Evolutionary conservation across 106 monocot genomes (phyloP).

Genomic region (Ottelia alismoides): DNA sequence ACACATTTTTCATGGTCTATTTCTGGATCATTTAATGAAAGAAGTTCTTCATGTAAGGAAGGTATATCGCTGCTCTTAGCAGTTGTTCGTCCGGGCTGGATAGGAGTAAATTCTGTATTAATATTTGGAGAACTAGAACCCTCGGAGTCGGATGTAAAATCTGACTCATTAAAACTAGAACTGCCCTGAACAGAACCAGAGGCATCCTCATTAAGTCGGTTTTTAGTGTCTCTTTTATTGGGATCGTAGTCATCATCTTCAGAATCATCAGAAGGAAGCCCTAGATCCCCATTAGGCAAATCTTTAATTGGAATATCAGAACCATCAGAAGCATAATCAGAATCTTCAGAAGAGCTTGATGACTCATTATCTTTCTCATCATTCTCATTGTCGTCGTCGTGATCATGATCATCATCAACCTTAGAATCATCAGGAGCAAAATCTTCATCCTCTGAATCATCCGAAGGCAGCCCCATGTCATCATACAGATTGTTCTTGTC

Average conservation of each 20-base stretch:
- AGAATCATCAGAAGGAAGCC: conserved; percentile 83
- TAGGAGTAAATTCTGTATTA: no score
- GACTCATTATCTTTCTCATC: conserved; percentile 17
- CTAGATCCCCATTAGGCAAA: conserved; percentile 16
- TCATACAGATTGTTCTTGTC: conserved; percentile 34
- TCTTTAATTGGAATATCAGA: conserved; percentile 10
- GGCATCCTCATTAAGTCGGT: conserved; percentile 19
- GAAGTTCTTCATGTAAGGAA: no score
- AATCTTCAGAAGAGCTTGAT: conserved; percentile 43
- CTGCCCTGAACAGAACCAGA: no score
- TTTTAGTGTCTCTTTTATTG: conserved; percentile 23
- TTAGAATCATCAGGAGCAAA: conserved; percentile 48
- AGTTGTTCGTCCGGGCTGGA: no score
- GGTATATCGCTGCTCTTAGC: no score
- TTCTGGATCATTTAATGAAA: no score
- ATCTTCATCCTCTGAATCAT: conserved; percentile 79
- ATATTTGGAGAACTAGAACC: no score
- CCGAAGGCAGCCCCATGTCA: conserved; percentile 54
- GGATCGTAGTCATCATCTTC: conserved; percentile 93
- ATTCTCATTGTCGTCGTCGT: no score
- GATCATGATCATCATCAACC: no score
- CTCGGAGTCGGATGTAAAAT: conserved; percentile 91
- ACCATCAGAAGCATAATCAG: conserved; percentile 54
- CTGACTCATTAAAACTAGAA: conserved; percentile 73
- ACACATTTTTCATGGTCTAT: no score